phyloP scores from a whole-genome alignment of 2,329 filamentous ascomycete species.

The Nothomitra cinnamomea region DNA sequence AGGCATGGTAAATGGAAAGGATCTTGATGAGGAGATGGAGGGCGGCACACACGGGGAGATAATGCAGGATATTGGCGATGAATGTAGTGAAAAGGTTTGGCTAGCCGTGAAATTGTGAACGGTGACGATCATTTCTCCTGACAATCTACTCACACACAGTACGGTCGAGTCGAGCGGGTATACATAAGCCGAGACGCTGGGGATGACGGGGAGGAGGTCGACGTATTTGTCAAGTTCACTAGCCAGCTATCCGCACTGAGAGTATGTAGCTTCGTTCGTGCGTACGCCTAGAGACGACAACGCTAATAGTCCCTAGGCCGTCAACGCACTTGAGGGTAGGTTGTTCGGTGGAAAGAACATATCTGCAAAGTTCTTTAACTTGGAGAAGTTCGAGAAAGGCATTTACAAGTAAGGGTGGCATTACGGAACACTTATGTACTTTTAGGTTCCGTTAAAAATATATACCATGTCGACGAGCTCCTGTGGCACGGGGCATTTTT shows the following conservation, averaged over 20 bases:
- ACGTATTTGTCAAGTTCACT: constrained; percentile 89
- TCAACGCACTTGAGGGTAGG: constrained; percentile 75
- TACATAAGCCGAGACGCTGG: constrained; percentile 48
- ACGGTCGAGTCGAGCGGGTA: constrained; percentile 67
- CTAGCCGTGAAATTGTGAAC: neutral
- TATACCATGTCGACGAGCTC: too few species aligned
- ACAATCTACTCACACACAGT: constrained; percentile 33
- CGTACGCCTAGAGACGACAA: neutral
- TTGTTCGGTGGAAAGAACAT: constrained; percentile 81
- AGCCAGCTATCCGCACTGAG: constrained; percentile 68
- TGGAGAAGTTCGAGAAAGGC: constrained; percentile 63
- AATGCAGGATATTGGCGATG: constrained; percentile 88
- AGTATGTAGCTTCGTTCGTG: constrained; percentile 32
- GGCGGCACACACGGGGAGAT: constrained; percentile 41
- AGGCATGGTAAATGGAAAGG: constrained; percentile 75
- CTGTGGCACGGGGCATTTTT: too few species aligned
- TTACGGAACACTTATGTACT: neutral
- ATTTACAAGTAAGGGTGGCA: constrained; percentile 26
- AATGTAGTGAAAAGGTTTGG: constrained; percentile 62
- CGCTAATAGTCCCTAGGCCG: constrained; percentile 39
- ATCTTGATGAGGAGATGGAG: constrained; percentile 63
- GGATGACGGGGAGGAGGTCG: constrained; percentile 22
- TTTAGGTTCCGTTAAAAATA: too few species aligned
- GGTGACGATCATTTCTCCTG: neutral
- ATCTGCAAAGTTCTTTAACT: constrained; percentile 64